Base-by-base conservation (phyloP, 2,329 filamentous ascomycete species). In the Aspergillus versicolor region DNA sequence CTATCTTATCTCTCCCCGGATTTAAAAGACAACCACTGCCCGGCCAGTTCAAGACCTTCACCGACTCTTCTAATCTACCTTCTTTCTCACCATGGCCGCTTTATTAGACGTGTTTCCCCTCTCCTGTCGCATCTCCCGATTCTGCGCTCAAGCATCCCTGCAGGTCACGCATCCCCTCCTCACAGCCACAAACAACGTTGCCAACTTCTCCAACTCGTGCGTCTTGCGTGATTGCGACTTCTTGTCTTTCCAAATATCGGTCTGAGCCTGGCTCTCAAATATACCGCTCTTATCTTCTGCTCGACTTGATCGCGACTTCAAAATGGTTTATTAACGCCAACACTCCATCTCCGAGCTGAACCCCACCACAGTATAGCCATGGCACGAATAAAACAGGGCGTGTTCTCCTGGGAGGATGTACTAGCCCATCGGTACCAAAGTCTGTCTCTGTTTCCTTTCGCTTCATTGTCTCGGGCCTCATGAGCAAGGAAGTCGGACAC, bases 361-460 rank as follows among this genome's bases (percentile, higher is more conserved):
- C 30, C 19, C n/a, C 41, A 15, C 32, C 21, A 24, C 9, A 27
- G 19, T 32, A n/a, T 21, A 38, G 34, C 22, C 40, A 75, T 75
- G 73, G 66, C 71, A 17, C 69, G 67, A 50, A 67, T 67, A 40
- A 75, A 70, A 54, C 66, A 67, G 40, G 73, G 73, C 0, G 67
- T 75, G 2, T 75, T 75, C 59, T 75, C 71, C 6, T 75, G 73
- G 73, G 73, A 75, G 60, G 73, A 75, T 65, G 73, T 75, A 11
- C 61, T 75, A 41, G 67, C 70, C 27, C 72, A 75, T 50, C 71
- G 72, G 56, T 75, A 74, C 60, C 71, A 73, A 56, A 73, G 73
- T 75, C 50, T 63, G 70, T 69, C 32, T 74, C 50, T 63, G 69
- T 68, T 32, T 38, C 38, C 38, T 49, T 40, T 22, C 32, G 17